Evolutionary conservation across 2,329 filamentous ascomycete species (phyloP).

Genomic region (Geosmithia putterillii): DNA sequence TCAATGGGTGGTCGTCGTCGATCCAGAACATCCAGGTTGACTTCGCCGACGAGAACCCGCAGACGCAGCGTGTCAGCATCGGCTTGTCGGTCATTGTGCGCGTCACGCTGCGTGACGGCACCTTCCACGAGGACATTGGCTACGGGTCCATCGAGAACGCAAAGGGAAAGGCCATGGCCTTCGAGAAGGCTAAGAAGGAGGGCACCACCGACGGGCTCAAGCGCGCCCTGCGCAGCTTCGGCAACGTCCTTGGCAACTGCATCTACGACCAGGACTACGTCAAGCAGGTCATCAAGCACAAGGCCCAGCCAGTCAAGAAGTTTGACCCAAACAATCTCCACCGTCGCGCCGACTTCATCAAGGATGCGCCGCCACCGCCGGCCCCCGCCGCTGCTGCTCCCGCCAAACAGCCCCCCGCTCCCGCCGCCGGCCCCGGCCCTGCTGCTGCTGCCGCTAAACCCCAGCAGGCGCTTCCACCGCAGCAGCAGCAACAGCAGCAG

Average conservation of each 20-base stretch:
- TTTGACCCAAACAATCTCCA: conserved; percentile 74
- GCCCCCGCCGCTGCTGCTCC: background rate
- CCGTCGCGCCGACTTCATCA: conserved; percentile 59
- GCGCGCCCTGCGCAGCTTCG: conserved; percentile 78
- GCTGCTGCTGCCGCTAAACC: background rate
- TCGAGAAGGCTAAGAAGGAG: conserved; percentile 98
- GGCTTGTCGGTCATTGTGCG: conserved; percentile 85
- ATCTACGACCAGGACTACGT: conserved; percentile 96
- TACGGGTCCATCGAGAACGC: conserved; percentile 96
- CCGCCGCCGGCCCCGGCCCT: background rate
- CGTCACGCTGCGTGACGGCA: conserved; percentile 82
- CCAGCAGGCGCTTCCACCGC: background rate
- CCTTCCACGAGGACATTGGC: conserved; percentile 95
- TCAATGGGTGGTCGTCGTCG: conserved; percentile 96
- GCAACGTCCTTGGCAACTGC: conserved; percentile 95
- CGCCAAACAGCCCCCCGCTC: background rate
- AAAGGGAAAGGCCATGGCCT: conserved; percentile 87
- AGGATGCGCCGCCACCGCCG: conserved; percentile 7
- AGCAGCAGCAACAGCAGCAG: background rate
- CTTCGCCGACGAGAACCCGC: conserved; percentile 78
- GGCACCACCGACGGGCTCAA: conserved; percentile 92
- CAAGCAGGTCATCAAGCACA: conserved; percentile 79
- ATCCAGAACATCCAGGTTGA: conserved; percentile 92
- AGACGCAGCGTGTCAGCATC: conserved; percentile 67
- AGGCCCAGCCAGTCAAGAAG: conserved; percentile 56